phyloP scores from a whole-genome alignment of 805 yeast species.

The Candida xiaguanensis region DNA sequence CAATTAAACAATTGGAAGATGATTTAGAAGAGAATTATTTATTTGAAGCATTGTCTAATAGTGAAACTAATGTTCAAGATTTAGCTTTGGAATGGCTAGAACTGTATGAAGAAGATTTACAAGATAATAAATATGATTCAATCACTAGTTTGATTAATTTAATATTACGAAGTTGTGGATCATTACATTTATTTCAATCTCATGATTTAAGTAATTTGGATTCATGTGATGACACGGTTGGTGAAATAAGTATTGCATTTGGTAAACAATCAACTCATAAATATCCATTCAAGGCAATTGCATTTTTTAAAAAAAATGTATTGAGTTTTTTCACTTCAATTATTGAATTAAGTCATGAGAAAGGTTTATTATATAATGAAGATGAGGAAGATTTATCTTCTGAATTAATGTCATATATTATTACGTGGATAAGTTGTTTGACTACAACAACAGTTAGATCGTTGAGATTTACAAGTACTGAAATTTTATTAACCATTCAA shows the following conservation, averaged over 20 bases:
- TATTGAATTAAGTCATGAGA: constrained; percentile 53
- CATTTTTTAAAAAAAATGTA: constrained; percentile 52
- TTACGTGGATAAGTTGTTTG: constrained; percentile 75
- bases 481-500: constrained; percentile 56
- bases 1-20: constrained; percentile 12
- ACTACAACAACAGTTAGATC: constrained; percentile 69
- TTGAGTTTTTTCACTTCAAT: constrained; percentile 53
- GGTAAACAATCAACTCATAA: constrained; percentile 62
- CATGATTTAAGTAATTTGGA: constrained; percentile 75
- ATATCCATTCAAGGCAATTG: constrained; percentile 54
- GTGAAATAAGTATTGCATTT: constrained; percentile 65
- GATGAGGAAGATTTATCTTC: constrained; percentile 28
- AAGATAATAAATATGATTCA: constrained; percentile 36
- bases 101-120: constrained; percentile 20
- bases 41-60: constrained; percentile 27
- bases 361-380: constrained; percentile 50
- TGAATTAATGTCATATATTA: constrained; percentile 49
- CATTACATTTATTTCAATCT: constrained; percentile 58
- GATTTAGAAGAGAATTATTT: constrained; percentile 29
- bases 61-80: constrained; percentile 28
- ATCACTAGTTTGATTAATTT: constrained; percentile 65
- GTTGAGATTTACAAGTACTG: constrained; percentile 64
- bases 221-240: constrained; percentile 68
- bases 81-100: constrained; percentile 40
- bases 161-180: constrained; percentile 68